Evolutionary conservation across 2,329 filamentous ascomycete species (phyloP), one percentile per base, ranked within the genome.

Genomic region (Sordariomycetes sp.): DNA sequence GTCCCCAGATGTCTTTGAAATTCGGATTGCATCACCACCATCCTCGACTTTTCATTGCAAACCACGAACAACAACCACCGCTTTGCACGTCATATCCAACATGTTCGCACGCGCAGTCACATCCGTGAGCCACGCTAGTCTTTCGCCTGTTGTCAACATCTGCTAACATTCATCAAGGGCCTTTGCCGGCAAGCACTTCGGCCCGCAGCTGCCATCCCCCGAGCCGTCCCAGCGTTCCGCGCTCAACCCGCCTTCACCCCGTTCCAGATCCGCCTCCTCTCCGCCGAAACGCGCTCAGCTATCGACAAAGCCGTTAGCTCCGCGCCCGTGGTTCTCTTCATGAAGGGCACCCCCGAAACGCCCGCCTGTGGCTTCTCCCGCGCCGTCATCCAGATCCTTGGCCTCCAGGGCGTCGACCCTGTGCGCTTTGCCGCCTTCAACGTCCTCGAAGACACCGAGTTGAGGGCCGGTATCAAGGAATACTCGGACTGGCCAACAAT

Each of bases 401-500:
- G 90, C 38, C 63, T 95, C 50, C 90, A 98, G 64, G 92, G 92
- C 43, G 87, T 98, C 41, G 85, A 96, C 63, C 92, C 92, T 12
- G 72, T 74, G 44, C 96, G 96, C 66, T 98, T 98, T 56, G 85
- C 87, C n/a, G 90, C 92, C 7, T 95, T 94, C 63, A 96, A 98
- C 62, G 92, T 98, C 25, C 63, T 98, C 37, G 92, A 96, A 63
- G 88, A 96, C 57, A 61, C 82, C 4, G 88, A 93, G 55, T 62
- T 98, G 54, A 77, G 92, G 48, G 67, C 79, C 62, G 90, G 92
- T 34, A 94, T 98, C 66, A 98, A 98, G 66, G 90, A 98, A 63
- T 98, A 92, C 69, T 94, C 88, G 2, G 92, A 96, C 56, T 98
- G 92, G 92, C 92, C 92, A 11, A 98, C 92, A 15, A 96, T 98